phyloP scores from a whole-genome alignment of 1,139 yeast species.

The Saccharomyces pastorianus region DNA sequence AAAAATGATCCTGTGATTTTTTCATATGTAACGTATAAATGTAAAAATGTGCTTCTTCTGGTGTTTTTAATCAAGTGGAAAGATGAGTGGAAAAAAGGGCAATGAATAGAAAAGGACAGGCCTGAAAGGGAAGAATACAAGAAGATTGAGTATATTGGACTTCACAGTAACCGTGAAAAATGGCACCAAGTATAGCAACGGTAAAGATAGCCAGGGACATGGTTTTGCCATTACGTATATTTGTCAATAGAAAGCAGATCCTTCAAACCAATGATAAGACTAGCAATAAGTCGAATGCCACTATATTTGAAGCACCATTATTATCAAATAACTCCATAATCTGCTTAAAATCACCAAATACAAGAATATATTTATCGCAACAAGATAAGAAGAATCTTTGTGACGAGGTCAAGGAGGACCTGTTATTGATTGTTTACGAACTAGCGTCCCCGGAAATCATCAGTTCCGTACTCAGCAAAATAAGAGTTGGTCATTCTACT shows the following conservation, averaged over 20 bases:
- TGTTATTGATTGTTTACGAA: slow-evolving; percentile 25
- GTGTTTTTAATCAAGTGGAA: slow-evolving; percentile 2
- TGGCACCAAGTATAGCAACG: slow-evolving; percentile 22
- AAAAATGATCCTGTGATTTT: not conserved
- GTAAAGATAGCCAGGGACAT: slow-evolving; percentile 18
- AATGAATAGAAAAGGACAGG: not conserved
- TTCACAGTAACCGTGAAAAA: slow-evolving; percentile 6
- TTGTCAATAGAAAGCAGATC: slow-evolving; percentile 26
- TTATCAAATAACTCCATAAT: slow-evolving; percentile 30
- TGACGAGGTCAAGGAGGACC: slow-evolving; percentile 23
- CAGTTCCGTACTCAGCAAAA: slow-evolving; percentile 18
- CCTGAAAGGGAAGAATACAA: not conserved
- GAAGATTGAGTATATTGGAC: not conserved
- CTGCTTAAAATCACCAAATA: slow-evolving; percentile 25
- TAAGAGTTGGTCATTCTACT: slow-evolving; percentile 22
- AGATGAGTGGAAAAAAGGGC: slow-evolving; percentile 9
- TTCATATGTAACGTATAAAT: not conserved
- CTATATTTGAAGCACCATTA: slow-evolving; percentile 29
- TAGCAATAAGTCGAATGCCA: slow-evolving; percentile 6
- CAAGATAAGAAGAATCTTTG: slow-evolving; percentile 23
- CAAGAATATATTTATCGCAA: slow-evolving; percentile 26
- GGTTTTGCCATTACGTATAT: slow-evolving; percentile 24
- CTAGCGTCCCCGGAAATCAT: slow-evolving; percentile 19
- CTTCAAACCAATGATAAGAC: slow-evolving; percentile 13
- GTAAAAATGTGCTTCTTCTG: not conserved